Percentiles rank a stretch among this genome's conserved stretches.
Conservation (phyloP, 495 filamentous ascomycete species). For the Trichoderma asperelloides region DNA sequence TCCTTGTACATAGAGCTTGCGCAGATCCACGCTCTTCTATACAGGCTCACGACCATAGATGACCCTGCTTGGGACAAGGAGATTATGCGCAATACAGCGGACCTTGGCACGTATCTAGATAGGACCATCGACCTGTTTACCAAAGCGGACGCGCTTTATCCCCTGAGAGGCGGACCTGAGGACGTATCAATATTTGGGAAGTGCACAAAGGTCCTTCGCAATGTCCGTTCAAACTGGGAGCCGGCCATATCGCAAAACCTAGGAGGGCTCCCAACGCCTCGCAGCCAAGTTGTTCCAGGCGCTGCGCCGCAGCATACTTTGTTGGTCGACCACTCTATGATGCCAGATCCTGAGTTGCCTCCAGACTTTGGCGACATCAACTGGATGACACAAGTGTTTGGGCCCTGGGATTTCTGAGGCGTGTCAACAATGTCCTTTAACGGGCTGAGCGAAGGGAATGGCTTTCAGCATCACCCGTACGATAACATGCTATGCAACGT, state of each 20-base stretch:
- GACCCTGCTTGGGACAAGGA: constrained; percentile 22
- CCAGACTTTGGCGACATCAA: not conserved
- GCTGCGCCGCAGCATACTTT: not conserved
- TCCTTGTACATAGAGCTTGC: constrained; percentile 33
- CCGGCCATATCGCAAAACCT: constrained; percentile 1
- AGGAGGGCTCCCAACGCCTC: not conserved
- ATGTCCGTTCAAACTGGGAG: constrained; percentile 9
- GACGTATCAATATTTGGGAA: not conserved
- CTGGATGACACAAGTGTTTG: constrained; percentile 10
- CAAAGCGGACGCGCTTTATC: not conserved
- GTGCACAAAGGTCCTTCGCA: constrained; percentile 1
- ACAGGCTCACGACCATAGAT: constrained; percentile 31
- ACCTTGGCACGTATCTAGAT: constrained; percentile 17
- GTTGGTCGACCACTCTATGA: constrained; percentile 4
- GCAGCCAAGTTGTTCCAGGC: constrained; percentile 5
- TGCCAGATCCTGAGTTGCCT: not conserved
- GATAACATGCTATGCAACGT: not conserved
- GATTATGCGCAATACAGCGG: constrained; percentile 15
- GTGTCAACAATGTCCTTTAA: not conserved
- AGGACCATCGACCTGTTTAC: constrained; percentile 11
- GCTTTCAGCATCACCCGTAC: not conserved
- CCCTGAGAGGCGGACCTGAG: not conserved
- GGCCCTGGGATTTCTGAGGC: constrained; percentile 8
- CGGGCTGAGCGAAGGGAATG: not conserved
- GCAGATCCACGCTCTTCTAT: constrained; percentile 31